Evolutionary conservation across 2,329 filamentous ascomycete species (phyloP).

Genomic region (Cercospora sojina): DNA sequence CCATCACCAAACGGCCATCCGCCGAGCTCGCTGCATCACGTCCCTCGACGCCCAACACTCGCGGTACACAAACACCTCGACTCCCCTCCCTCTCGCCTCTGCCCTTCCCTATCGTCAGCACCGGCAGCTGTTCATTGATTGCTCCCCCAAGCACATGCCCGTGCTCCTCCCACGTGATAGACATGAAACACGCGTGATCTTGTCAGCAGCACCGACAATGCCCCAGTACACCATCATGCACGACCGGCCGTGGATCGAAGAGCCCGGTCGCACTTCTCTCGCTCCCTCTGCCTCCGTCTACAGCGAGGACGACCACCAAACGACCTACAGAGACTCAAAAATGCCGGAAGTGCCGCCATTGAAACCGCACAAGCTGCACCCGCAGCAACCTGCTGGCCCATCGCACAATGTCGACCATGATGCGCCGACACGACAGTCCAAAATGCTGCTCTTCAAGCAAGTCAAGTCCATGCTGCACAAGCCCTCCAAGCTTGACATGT

Average conservation of each 20-base stretch:
- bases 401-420: constrained; percentile 26
- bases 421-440: constrained; percentile 28
- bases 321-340: constrained; percentile 19
- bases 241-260: constrained; percentile 31
- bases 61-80: not conserved
- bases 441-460: constrained; percentile 38
- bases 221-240: constrained; percentile 41
- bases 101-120: not conserved
- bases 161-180: not conserved
- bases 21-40: not conserved
- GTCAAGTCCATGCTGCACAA: constrained; percentile 38
- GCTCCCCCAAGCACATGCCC: not conserved
- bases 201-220: constrained; percentile 21
- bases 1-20: not conserved
- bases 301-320: constrained; percentile 38
- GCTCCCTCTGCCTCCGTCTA: constrained; percentile 37
- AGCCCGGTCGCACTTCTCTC: constrained; percentile 31
- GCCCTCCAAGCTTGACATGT: constrained; percentile 24
- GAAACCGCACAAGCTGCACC: constrained; percentile 24
- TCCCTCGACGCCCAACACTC: not conserved
- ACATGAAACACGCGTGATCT: not conserved
- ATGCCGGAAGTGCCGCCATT: constrained; percentile 28
- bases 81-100: not conserved
- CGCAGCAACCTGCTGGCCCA: constrained; percentile 16
- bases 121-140: not conserved